A percentile compares a stretch with the other conserved stretches of the same genome.
These are phyloP conservation scores for Vitis hybrid DNA, from an alignment of 177 flowering plant species.

Conservation along the genomic window DNA sequence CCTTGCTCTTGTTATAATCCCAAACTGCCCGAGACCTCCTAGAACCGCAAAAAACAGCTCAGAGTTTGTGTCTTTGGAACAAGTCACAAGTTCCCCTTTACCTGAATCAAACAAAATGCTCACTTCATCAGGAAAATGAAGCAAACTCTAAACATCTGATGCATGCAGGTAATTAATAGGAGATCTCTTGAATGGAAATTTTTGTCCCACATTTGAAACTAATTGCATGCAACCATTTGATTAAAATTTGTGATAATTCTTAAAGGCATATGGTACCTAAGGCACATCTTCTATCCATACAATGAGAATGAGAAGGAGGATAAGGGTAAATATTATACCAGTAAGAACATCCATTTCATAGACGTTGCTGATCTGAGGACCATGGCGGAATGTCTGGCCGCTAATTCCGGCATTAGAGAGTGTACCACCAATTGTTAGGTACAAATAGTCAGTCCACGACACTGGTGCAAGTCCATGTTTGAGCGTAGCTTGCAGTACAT, in stretches of 20 bases:
- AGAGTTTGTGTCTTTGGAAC: constrained; percentile 47
- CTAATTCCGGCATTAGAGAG: constrained; percentile 86
- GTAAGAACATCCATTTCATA: constrained; percentile 72
- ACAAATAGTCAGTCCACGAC: constrained; percentile 82
- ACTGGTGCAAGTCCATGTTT: constrained; percentile 64
- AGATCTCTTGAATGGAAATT: too few relatives aligned
- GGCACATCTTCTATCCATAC: too few relatives aligned
- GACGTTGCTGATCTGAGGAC: constrained; percentile 83
- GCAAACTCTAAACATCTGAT: too few relatives aligned
- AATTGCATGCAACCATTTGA: not conserved
- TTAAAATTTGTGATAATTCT: too few relatives aligned
- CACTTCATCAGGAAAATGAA: too few relatives aligned
- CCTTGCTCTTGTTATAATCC: constrained; percentile 76
- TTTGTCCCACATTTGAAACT: too few relatives aligned
- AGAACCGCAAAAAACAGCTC: constrained; percentile 69
- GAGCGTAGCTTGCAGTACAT: constrained; percentile 49
- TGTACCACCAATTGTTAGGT: constrained; percentile 80
- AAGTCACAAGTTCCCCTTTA: constrained; percentile 55
- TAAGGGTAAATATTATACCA: constrained; percentile 31
- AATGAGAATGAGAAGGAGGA: not conserved
- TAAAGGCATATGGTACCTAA: too few relatives aligned
- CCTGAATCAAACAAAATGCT: too few relatives aligned
- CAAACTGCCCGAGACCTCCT: constrained; percentile 92
- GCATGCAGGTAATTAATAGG: too few relatives aligned
- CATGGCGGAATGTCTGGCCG: constrained; percentile 66